Percentiles rank a stretch among this genome's conserved stretches.
These are phyloP conservation scores for Moricandia moricandioides DNA, from an alignment of 345 rosid species.

Conservation along the genomic window DNA sequence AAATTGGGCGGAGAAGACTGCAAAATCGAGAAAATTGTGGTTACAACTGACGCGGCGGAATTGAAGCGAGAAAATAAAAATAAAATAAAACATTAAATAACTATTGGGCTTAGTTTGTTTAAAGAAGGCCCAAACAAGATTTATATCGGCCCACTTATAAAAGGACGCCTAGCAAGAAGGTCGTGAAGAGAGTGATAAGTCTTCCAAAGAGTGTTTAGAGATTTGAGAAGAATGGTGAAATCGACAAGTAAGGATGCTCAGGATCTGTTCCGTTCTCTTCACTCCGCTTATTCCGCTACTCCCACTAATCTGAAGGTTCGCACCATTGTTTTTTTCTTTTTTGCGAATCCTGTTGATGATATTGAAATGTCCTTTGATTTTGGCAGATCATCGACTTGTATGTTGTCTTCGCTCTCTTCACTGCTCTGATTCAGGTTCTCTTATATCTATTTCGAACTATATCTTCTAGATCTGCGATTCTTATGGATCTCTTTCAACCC, in stretches of 20 bases:
- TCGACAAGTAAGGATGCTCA: conserved; percentile 65
- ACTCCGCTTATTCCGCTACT: conserved; percentile 73
- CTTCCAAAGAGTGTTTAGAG: background rate
- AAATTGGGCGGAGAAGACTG: conserved; percentile 20
- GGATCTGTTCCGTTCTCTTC: conserved; percentile 69
- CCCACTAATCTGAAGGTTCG: conserved; percentile 70
- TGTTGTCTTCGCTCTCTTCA: conserved; percentile 70
- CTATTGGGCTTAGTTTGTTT: too few relatives aligned
- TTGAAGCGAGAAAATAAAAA: background rate
- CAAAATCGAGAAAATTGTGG: conserved; percentile 24
- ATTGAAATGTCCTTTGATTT: background rate
- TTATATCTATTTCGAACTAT: background rate
- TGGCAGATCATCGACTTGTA: conserved; percentile 87
- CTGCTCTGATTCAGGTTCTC: conserved; percentile 85
- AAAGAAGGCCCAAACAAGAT: background rate
- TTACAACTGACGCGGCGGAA: background rate
- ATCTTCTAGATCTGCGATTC: conserved; percentile 22
- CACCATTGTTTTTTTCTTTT: conserved; percentile 7
- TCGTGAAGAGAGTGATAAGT: background rate
- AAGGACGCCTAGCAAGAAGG: background rate
- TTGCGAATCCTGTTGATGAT: background rate
- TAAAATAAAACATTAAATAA: too few relatives aligned
- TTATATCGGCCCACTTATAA: background rate
- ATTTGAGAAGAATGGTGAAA: conserved; percentile 50
- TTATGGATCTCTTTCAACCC: background rate